phyloP scores from a whole-genome alignment of 2,329 filamentous ascomycete species.

The Capronia epimyces region DNA sequence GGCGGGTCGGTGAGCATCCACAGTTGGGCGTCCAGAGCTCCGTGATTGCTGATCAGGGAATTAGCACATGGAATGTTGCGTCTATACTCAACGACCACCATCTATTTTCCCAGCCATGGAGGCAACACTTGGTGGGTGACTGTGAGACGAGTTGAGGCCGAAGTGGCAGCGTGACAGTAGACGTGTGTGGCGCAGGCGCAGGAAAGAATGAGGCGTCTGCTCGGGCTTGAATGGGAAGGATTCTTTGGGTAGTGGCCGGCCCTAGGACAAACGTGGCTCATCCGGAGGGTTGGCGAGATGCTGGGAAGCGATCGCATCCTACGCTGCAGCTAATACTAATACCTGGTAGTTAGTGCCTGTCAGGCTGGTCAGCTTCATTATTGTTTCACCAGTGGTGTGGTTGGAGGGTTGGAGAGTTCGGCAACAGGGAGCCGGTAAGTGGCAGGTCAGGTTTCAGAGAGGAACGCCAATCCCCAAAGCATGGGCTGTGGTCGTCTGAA shows the following conservation, averaged over 20 bases:
- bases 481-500: slow-evolving; percentile 16
- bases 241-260: not conserved
- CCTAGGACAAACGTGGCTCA: slow-evolving; percentile 6
- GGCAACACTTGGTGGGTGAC: not conserved
- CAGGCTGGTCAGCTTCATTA: not conserved
- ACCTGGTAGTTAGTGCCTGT: not conserved
- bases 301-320: too few relatives aligned
- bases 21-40: slow-evolving; percentile 19
- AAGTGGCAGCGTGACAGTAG: not conserved
- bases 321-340: too few relatives aligned
- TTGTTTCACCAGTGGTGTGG: not conserved
- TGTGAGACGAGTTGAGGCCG: not conserved
- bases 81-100: not conserved
- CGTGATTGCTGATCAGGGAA: not conserved
- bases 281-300: not conserved
- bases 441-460: slow-evolving; percentile 11
- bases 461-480: slow-evolving; percentile 4
- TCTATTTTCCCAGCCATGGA: not conserved
- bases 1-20: slow-evolving; percentile 17
- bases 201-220: slow-evolving; percentile 8
- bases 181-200: slow-evolving; percentile 20
- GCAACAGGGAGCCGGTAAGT: not conserved
- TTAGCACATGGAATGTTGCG: not conserved
- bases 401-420: slow-evolving; percentile 3
- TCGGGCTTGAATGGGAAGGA: not conserved